A percentile compares a stretch with the other conserved stretches of the same genome.
Conservation (phyloP, 2,329 filamentous ascomycete genomes). For the Epicoccum nigrum region DNA sequence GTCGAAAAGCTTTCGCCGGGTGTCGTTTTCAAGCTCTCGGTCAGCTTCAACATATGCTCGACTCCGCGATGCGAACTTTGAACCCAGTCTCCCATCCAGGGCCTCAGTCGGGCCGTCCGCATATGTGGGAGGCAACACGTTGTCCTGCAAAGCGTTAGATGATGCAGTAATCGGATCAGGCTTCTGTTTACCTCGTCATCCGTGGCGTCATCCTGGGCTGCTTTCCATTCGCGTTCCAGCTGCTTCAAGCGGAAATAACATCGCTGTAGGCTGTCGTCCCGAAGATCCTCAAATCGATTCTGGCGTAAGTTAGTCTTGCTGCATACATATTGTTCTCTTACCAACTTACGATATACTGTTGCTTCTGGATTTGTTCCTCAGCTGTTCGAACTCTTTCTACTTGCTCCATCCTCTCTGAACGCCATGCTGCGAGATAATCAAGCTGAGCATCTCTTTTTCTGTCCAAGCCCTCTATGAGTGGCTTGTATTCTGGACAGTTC, state of each 20-base stretch:
- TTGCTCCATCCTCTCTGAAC: constrained; percentile 46
- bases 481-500: constrained; percentile 59
- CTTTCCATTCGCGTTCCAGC: constrained; percentile 45
- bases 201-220: constrained; percentile 45
- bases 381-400: constrained; percentile 43
- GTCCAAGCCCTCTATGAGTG: constrained; percentile 60
- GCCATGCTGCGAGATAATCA: constrained; percentile 46
- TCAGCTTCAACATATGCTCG: constrained; percentile 50
- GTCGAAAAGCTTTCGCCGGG: constrained; percentile 32
- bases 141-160: constrained; percentile 31
- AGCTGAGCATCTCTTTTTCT: constrained; percentile 51
- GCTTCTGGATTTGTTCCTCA: constrained; percentile 42
- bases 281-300: constrained; percentile 42
- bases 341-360: constrained; percentile 45
- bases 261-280: constrained; percentile 43
- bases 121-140: constrained; percentile 42
- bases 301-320: constrained; percentile 8
- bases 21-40: constrained; percentile 41
- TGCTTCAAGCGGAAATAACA: constrained; percentile 48
- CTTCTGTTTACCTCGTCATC: constrained; percentile 48
- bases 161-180: not conserved
- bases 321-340: not conserved
- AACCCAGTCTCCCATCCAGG: constrained; percentile 36
- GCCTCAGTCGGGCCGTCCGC: constrained; percentile 33
- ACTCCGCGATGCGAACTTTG: constrained; percentile 50